Conservation (phyloP, 1,139 yeast species). For the Taphrina wiesneri region DNA sequence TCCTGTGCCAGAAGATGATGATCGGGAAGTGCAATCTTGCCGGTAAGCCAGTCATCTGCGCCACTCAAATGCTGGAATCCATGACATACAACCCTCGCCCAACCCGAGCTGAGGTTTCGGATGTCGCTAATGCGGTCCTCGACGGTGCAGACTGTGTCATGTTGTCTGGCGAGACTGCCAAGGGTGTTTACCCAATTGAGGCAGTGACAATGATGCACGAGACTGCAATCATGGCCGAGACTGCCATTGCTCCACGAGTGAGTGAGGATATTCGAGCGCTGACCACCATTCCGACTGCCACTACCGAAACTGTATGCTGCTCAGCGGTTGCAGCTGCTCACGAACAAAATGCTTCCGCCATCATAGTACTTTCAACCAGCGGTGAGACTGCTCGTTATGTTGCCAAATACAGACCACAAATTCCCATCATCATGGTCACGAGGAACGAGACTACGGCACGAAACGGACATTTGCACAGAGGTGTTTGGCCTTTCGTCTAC, state of each 20-base stretch:
- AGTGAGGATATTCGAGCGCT: constrained; percentile 78
- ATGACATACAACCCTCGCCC: constrained; percentile 99
- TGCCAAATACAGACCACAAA: constrained; percentile 95
- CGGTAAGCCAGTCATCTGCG: constrained; percentile 99
- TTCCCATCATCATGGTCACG: constrained; percentile 97
- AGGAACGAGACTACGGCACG: constrained; percentile 92
- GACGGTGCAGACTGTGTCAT: constrained; percentile 97
- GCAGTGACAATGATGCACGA: constrained; percentile 99
- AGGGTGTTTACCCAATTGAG: constrained; percentile 96
- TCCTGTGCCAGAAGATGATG: constrained; percentile 97
- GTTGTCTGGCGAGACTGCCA: constrained; percentile 99
- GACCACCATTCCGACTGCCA: constrained; percentile 84
- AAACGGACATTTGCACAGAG: constrained; percentile 94
- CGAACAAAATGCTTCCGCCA: constrained; percentile 96
- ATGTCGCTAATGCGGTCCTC: constrained; percentile 97
- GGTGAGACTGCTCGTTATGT: constrained; percentile 95
- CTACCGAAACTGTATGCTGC: constrained; percentile 95
- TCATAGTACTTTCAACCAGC: constrained; percentile 83
- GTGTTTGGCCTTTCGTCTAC: constrained; percentile 96
- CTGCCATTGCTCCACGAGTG: constrained; percentile 82
- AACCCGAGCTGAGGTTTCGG: constrained; percentile 99
- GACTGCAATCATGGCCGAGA: constrained; percentile 94
- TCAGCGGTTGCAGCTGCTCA: constrained; percentile 95
- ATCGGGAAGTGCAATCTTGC: constrained; percentile 99
- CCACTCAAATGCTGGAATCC: constrained; percentile 99